Evolutionary conservation across 2,329 filamentous ascomycete species (phyloP).

Genomic region (Ophiostoma quercus): DNA sequence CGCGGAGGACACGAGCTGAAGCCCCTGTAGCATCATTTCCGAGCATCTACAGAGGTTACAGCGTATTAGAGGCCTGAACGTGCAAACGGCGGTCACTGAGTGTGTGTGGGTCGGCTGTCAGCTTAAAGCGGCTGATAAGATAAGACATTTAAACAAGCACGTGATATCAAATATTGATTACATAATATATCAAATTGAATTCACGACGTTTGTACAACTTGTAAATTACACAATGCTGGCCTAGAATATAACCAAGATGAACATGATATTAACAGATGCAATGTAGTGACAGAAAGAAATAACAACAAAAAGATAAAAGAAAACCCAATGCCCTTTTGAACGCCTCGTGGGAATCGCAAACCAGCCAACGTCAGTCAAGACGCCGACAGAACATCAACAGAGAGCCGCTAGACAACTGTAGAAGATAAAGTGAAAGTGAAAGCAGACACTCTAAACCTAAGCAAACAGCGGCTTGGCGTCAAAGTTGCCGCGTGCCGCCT

Average conservation of each 20-base stretch:
- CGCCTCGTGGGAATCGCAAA: conserved; percentile 14
- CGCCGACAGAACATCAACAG: neutral
- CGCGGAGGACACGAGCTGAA: neutral
- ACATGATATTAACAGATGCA: neutral
- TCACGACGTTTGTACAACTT: neutral
- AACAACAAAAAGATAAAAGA: neutral
- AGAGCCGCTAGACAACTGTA: neutral
- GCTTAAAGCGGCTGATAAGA: neutral
- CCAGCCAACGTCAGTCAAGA: neutral
- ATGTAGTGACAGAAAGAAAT: neutral
- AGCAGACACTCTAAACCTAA: conserved; percentile 38
- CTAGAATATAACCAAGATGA: neutral
- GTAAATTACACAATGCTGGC: neutral
- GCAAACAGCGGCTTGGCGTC: conserved; percentile 74
- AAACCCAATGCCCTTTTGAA: conserved; percentile 17
- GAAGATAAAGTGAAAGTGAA: too few relatives aligned
- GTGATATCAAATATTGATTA: neutral
- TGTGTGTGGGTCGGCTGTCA: neutral
- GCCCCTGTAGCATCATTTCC: neutral
- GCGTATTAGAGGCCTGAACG: too few relatives aligned
- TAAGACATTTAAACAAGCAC: neutral
- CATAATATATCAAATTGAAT: neutral
- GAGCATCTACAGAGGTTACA: neutral
- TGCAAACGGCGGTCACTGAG: neutral
- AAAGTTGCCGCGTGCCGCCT: conserved; percentile 58